phyloP scores from a whole-genome alignment of 129 eudicot species.

The Centrapalus pauciflorus region DNA sequence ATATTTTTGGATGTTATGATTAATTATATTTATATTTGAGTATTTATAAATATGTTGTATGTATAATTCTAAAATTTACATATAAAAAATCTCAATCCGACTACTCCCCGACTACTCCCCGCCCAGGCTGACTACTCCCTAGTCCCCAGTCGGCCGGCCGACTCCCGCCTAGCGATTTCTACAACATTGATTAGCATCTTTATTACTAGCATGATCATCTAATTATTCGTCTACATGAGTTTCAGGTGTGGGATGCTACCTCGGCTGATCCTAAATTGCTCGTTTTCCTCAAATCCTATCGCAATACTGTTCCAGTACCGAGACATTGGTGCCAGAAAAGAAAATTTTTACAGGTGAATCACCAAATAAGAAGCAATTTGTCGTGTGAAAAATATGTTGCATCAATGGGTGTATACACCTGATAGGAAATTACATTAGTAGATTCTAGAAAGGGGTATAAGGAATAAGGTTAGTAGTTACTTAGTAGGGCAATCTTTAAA shows the following conservation, averaged over 20 bases:
- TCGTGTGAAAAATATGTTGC: neutral
- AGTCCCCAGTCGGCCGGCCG: too few relatives aligned
- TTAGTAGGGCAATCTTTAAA: conserved; percentile 6
- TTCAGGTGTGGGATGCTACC: conserved; percentile 99
- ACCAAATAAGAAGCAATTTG: neutral
- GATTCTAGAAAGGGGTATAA: too few relatives aligned
- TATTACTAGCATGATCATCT: neutral
- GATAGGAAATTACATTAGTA: too few relatives aligned
- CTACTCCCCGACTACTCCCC: too few relatives aligned
- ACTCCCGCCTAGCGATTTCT: too few relatives aligned
- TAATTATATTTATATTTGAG: neutral
- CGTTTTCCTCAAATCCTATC: conserved; percentile 83
- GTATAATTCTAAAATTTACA: too few relatives aligned
- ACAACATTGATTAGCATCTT: neutral
- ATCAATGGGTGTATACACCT: conserved; percentile 4
- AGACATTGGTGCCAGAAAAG: conserved; percentile 99
- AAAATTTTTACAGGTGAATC: conserved; percentile 85
- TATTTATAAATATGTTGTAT: neutral
- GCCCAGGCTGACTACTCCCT: too few relatives aligned
- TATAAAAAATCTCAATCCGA: too few relatives aligned
- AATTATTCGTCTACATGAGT: neutral
- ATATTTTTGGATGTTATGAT: too few relatives aligned
- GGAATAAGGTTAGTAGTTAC: too few relatives aligned
- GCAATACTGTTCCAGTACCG: conserved; percentile 96
- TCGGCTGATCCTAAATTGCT: conserved; percentile 89